Conservation (phyloP, 257 asterid species). For the Galeopsis tetrahit region DNA sequence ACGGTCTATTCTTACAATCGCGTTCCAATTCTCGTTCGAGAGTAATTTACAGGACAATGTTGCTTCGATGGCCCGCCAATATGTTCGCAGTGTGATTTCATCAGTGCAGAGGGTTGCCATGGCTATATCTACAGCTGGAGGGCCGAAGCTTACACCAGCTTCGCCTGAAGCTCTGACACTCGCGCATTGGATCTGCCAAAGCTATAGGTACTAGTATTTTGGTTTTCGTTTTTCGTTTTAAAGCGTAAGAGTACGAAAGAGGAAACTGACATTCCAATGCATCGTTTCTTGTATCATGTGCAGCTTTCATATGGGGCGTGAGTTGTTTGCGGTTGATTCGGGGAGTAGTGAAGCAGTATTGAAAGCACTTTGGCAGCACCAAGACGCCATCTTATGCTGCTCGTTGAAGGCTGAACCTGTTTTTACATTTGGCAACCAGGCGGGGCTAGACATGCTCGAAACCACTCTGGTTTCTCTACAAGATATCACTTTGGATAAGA, state of each 20-base stretch:
- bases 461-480: constrained; percentile 88
- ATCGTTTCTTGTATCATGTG: neutral
- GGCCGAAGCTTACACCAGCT: constrained; percentile 65
- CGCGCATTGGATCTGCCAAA: constrained; percentile 95
- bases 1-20: constrained; percentile 85
- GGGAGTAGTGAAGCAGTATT: constrained; percentile 60
- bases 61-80: constrained; percentile 90
- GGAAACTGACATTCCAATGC: too few relatives aligned
- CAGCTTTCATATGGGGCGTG: constrained; percentile 81
- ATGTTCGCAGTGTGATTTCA: constrained; percentile 89
- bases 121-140: constrained; percentile 64
- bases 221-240: too few relatives aligned
- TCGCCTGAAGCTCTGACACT: constrained; percentile 95
- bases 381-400: constrained; percentile 94
- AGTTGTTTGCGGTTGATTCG: constrained; percentile 62
- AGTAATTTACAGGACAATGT: constrained; percentile 79
- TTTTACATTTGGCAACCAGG: constrained; percentile 88
- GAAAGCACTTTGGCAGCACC: constrained; percentile 94
- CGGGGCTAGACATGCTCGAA: constrained; percentile 97
- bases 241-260: neutral
- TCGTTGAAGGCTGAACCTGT: constrained; percentile 89
- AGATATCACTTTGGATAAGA: constrained; percentile 82
- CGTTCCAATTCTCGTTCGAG: constrained; percentile 96
- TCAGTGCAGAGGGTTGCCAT: constrained; percentile 95
- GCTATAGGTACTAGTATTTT: constrained; percentile 62